A percentile compares a stretch with the other conserved stretches of the same genome.
Evolutionary conservation across 306 rosid genomes (phyloP).

Genomic region (Carpinus viminea): DNA sequence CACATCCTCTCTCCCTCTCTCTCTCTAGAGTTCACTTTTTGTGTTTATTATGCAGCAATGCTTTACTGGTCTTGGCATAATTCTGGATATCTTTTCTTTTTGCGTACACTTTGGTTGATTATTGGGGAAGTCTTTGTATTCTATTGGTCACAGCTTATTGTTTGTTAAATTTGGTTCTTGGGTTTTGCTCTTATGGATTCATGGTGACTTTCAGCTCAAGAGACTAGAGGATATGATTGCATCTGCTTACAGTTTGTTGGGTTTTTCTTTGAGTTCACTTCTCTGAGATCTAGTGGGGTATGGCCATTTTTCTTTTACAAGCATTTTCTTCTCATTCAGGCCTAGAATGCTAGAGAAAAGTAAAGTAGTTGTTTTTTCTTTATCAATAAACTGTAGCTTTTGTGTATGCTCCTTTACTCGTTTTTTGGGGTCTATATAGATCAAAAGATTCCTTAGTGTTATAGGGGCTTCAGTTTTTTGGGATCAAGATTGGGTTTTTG

Average conservation of each 20-base stretch:
- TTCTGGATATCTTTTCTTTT: constrained; percentile 9
- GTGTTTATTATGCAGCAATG: constrained; percentile 2
- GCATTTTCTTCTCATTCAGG: constrained; percentile 18
- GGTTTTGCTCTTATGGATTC: constrained; percentile 34
- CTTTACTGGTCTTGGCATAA: constrained; percentile 33
- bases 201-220: constrained; percentile 47
- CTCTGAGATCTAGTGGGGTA: constrained; percentile 82
- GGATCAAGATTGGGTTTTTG: constrained; percentile 36
- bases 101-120: constrained; percentile 29
- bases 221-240: constrained; percentile 55
- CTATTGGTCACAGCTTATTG: constrained; percentile 35
- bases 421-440: constrained; percentile 34
- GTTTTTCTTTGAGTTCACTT: constrained; percentile 53
- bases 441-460: constrained; percentile 26
- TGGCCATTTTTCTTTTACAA: constrained; percentile 23
- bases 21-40: constrained; percentile 25
- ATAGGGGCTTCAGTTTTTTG: constrained; percentile 25
- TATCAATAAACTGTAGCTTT: constrained; percentile 29
- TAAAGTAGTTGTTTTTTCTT: constrained; percentile 20
- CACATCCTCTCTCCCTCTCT: background rate
- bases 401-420: constrained; percentile 36
- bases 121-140: constrained; percentile 19
- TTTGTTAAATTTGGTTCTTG: constrained; percentile 30
- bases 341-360: constrained; percentile 52
- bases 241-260: constrained; percentile 42